These are phyloP conservation scores for Barbarea vulgaris DNA, from an alignment of 345 rosid species.

Conservation along the genomic window DNA sequence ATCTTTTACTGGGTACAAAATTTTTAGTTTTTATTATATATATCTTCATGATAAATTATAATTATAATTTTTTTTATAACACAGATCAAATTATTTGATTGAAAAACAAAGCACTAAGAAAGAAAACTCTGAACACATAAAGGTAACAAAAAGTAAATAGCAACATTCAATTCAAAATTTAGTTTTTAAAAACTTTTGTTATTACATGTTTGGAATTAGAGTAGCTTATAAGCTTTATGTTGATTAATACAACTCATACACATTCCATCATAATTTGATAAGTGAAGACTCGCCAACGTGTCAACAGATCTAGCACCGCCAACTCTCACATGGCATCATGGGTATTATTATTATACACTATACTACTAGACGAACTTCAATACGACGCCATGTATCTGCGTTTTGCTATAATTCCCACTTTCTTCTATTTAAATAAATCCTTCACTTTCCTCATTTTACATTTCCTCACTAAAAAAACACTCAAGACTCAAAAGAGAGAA, in stretches of 20 bases:
- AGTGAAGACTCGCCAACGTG: conserved; percentile 30
- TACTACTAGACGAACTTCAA: conserved; percentile 21
- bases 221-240: conserved; percentile 32
- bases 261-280: conserved; percentile 32
- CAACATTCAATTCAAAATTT: neutral
- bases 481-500: neutral
- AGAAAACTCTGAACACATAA: neutral
- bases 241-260: conserved; percentile 38
- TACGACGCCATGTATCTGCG: conserved; percentile 42
- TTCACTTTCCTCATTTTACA: conserved; percentile 22
- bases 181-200: neutral
- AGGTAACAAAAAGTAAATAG: neutral
- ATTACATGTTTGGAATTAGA: conserved; percentile 9
- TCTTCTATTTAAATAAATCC: conserved; percentile 29
- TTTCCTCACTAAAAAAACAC: conserved; percentile 15
- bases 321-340: conserved; percentile 41
- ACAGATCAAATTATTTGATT: neutral
- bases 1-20: too few species aligned
- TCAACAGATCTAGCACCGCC: conserved; percentile 43
- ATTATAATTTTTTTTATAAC: too few species aligned
- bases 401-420: conserved; percentile 18
- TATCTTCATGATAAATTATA: too few species aligned
- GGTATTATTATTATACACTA: neutral
- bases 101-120: neutral
- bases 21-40: too few species aligned